Conservation (phyloP, 2,329 filamentous ascomycete genomes). For the Ophiostoma novo-ulmi region DNA sequence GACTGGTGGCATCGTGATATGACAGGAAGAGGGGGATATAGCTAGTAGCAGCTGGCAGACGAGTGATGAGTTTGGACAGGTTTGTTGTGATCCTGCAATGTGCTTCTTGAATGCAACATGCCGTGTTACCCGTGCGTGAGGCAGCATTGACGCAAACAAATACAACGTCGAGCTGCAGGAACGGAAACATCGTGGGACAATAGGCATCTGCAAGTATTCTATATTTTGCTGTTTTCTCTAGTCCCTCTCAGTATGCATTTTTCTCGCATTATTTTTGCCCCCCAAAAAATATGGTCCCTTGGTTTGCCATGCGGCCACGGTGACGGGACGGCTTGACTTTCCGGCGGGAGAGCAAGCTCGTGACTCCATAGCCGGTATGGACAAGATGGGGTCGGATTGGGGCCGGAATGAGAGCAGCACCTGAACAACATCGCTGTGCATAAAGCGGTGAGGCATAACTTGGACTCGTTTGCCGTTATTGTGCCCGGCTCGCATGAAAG, state of each 20-base stretch:
- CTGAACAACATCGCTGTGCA: neutral
- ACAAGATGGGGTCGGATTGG: neutral
- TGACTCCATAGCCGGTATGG: neutral
- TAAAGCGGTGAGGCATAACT: neutral
- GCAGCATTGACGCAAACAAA: neutral
- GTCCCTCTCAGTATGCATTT: neutral
- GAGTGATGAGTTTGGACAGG: neutral
- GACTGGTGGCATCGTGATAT: no score
- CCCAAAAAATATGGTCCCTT: neutral
- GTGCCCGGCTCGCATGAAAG: neutral
- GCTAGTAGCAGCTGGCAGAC: no score
- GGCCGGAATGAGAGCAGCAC: neutral
- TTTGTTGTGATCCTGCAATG: neutral
- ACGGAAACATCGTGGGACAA: neutral
- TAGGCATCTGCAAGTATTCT: neutral
- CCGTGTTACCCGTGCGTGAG: neutral
- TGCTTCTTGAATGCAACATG: neutral
- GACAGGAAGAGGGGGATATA: no score
- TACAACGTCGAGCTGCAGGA: constrained; percentile 7
- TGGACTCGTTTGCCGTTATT: neutral
- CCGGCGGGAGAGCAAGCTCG: neutral
- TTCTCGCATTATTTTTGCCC: no score
- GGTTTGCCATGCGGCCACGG: neutral
- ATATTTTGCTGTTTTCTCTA: neutral
- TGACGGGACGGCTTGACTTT: neutral